Base-by-base conservation (phyloP, 192 early-diverging fungal species). In the Linnemannia schmuckeri region DNA sequence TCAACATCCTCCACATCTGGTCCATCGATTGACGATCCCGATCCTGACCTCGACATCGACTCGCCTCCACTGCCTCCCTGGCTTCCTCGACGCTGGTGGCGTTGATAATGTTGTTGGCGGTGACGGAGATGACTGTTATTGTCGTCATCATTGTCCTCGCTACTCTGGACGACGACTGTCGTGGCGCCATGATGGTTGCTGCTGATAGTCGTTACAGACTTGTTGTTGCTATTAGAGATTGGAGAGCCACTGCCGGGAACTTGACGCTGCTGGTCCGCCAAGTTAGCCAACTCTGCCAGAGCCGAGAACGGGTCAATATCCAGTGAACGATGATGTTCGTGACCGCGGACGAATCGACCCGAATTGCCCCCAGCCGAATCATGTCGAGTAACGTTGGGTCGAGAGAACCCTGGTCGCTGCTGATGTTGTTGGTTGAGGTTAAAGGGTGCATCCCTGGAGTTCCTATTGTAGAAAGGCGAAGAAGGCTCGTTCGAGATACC, bases 281-380 rank as follows among this genome's bases (percentile, higher is more conserved):
- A 46, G 63, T 81, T 81, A 42, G 85, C 85, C 13, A 87, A 72
- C 52, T 87, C 85, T 30, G 85, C 76, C 38, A 87, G 54, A 15
- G 85, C 85, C 38, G 85, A 77, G 38, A 87, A 81, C 6, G 79
- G 85, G 49, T 81, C 85, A 35, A 68, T 73, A 38, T 87, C 85
- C 41, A 81, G 41, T 18, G 85, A 87, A 44, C 85, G 85, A 41
- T 87, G 85, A 27, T 86, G 83, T 24, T 80, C 75, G 68, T 86
- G 83, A 18, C 83, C 83, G 4, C 82, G 76, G 24, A 79, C 47
- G 49, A 78, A 83, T 1, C 82, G 70, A 18, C 76, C 63, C 13
- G 82, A 46, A 4, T n/a, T 42, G 17, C 71, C 33, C 12, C 55
- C 71, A 27, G 61, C 9, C 22, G 77, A 75, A 5, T 75, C 77